Base-by-base conservation (phyloP, 176 grass and related monocot species). In the Carex pumila region DNA sequence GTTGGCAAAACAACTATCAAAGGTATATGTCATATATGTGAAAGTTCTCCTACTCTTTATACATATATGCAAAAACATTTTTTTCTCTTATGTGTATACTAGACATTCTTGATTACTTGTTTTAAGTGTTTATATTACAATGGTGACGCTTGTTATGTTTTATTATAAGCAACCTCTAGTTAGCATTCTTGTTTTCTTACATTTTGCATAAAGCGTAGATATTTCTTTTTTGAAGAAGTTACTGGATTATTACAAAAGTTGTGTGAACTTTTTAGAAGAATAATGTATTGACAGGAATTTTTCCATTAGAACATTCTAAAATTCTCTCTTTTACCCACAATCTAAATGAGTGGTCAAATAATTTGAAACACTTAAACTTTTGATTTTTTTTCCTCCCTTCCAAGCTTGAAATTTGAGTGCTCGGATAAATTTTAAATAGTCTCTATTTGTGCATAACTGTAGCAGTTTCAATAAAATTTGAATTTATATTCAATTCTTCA, bases 1-100 rank as follows among this genome's bases (percentile, higher is more conserved):
- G 96, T 99, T 62, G 81, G 89, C 62, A 94, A 86, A 90, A 94
- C 96, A 85, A 99, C 96, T 61, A 83, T 95, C 74, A 92, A 90
- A 91, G 93, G 96, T 95, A 31, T 13, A 29, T 77, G 18, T 31
- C 49, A 56, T 32, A 47, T 21, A 50, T 73, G 41, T 73, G 19
- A 2, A 19, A 83, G 9, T 19, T 83, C 15, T 81, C 17, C 10
- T 61, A 58, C 61, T 60, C 3, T 80, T 61, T 18, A 32, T 21
- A 29, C 21, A 2, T 36, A 29, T 69, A 8, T 71, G 17, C 37
- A 11, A 29, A 63, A 29, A 25, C 4, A 12, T 63, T 63, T 0
- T 75, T 75, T 52, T 49, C 71, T 49, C 71, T 34, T 30, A 18
- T 13, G 31, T 34, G 32, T 68, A 36, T 37, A 37, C 29, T 17